Evolutionary conservation across 78 protist species (phyloP).

Genomic region (Tieghemostelium lacteum): DNA sequence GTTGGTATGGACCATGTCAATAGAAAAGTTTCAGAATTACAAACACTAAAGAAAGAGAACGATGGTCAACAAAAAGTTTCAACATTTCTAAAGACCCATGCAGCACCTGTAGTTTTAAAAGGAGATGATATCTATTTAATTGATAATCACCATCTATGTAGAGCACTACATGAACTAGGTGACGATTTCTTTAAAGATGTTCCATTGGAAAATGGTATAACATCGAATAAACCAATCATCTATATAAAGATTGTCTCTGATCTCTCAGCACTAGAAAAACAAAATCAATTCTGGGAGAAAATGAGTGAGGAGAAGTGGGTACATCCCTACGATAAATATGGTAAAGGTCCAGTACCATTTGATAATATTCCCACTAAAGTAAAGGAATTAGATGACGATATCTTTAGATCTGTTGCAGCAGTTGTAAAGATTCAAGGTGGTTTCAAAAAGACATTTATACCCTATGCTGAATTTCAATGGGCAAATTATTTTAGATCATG

Average conservation of each 20-base stretch:
- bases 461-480: constrained; percentile 79
- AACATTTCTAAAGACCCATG: constrained; percentile 29
- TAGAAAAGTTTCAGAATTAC: constrained; percentile 43
- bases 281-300: constrained; percentile 31
- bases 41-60: constrained; percentile 1
- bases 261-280: neutral
- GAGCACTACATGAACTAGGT: constrained; percentile 58
- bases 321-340: constrained; percentile 67
- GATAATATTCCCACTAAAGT: constrained; percentile 31
- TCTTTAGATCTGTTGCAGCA: constrained; percentile 71
- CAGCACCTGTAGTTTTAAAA: constrained; percentile 57
- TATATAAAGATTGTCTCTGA: constrained; percentile 41
- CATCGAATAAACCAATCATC: constrained; percentile 24
- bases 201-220: neutral
- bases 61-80: constrained; percentile 28
- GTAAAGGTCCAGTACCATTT: constrained; percentile 45
- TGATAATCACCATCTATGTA: constrained; percentile 74
- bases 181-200: constrained; percentile 56
- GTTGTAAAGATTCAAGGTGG: constrained; percentile 76
- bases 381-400: constrained; percentile 28
- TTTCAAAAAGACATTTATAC: constrained; percentile 64
- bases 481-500: constrained; percentile 66
- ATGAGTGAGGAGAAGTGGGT: constrained; percentile 66
- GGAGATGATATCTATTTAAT: constrained; percentile 40
- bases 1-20: constrained; percentile 72